Conservation (phyloP, 1,284 basidiomycete genomes). For the Rhodofomes roseus region DNA sequence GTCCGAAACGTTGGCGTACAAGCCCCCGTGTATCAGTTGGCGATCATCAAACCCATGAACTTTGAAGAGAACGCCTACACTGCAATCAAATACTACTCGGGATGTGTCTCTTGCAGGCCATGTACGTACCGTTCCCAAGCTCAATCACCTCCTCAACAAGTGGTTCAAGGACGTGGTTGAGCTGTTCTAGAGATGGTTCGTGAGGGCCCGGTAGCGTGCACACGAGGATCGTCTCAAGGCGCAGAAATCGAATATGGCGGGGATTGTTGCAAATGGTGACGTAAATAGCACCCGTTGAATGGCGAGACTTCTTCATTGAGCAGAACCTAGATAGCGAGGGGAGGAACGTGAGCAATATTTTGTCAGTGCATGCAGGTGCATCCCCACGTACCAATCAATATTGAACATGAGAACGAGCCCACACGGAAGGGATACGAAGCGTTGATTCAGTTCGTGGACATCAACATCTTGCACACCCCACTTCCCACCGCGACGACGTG, state of each 20-base stretch:
- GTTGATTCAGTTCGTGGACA: conserved; percentile 11
- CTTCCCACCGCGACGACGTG: conserved; percentile 6
- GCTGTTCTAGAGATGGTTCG: too few relatives aligned
- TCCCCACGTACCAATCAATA: conserved; percentile 18
- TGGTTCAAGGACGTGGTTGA: too few relatives aligned
- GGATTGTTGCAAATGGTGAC: conserved; percentile 15
- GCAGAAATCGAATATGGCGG: conserved; percentile 10
- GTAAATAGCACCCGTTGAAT: conserved; percentile 19
- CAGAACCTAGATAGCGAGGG: conserved; percentile 14
- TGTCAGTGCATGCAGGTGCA: not conserved
- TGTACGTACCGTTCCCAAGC: too few relatives aligned
- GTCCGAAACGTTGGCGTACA: conserved; percentile 12
- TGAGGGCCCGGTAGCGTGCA: conserved; percentile 12
- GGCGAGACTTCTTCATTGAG: conserved; percentile 3
- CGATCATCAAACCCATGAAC: too few relatives aligned
- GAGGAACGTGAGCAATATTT: too few relatives aligned
- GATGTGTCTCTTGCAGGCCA: too few relatives aligned
- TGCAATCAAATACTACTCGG: too few relatives aligned
- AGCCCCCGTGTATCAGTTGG: conserved; percentile 2
- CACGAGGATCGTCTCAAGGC: conserved; percentile 16
- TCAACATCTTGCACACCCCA: conserved; percentile 17
- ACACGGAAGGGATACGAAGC: conserved; percentile 18
- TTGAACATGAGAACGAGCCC: conserved; percentile 18
- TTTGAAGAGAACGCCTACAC: too few relatives aligned
- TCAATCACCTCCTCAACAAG: too few relatives aligned